These are phyloP conservation scores for Mycena indigotica DNA, from an alignment of 768 basidiomycete genomes.

Conservation along the genomic window DNA sequence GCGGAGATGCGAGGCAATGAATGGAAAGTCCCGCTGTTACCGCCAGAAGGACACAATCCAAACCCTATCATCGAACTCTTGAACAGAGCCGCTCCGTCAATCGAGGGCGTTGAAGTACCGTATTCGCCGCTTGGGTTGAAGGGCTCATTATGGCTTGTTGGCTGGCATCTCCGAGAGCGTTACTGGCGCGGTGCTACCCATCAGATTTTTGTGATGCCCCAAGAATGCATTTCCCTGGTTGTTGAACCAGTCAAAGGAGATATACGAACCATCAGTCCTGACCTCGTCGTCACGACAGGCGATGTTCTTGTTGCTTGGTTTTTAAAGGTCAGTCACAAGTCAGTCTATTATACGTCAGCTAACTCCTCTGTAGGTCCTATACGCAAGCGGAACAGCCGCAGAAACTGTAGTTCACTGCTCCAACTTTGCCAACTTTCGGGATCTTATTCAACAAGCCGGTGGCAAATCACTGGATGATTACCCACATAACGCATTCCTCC, in stretches of 20 bases:
- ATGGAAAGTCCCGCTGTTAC: slow-evolving; percentile 40
- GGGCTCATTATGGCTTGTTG: slow-evolving; percentile 34
- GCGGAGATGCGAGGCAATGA: slow-evolving; percentile 40
- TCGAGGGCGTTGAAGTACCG: not conserved
- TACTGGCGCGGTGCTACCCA: slow-evolving; percentile 41
- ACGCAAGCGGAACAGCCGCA: slow-evolving; percentile 33
- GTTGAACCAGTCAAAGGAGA: slow-evolving; percentile 34
- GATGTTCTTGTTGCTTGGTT: slow-evolving; percentile 46
- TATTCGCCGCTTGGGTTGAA: slow-evolving; percentile 33
- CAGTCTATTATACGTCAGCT: no score
- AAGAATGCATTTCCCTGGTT: slow-evolving; percentile 29
- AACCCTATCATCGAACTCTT: slow-evolving; percentile 39
- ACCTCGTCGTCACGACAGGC: slow-evolving; percentile 34
- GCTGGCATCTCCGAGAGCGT: slow-evolving; percentile 39
- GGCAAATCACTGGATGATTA: slow-evolving; percentile 28
- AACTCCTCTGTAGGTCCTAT: slow-evolving; percentile 38
- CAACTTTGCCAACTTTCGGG: slow-evolving; percentile 43
- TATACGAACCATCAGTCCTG: slow-evolving; percentile 23
- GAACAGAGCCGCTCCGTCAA: slow-evolving; percentile 6
- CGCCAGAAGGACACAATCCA: slow-evolving; percentile 32
- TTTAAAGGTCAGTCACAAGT: slow-evolving; percentile 39
- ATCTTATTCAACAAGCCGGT: slow-evolving; percentile 25
- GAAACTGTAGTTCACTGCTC: slow-evolving; percentile 36
- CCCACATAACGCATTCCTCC: slow-evolving; percentile 42
- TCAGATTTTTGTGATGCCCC: slow-evolving; percentile 37